Conservation (phyloP, 805 yeast species). For the Myxozyma nipponensis region DNA sequence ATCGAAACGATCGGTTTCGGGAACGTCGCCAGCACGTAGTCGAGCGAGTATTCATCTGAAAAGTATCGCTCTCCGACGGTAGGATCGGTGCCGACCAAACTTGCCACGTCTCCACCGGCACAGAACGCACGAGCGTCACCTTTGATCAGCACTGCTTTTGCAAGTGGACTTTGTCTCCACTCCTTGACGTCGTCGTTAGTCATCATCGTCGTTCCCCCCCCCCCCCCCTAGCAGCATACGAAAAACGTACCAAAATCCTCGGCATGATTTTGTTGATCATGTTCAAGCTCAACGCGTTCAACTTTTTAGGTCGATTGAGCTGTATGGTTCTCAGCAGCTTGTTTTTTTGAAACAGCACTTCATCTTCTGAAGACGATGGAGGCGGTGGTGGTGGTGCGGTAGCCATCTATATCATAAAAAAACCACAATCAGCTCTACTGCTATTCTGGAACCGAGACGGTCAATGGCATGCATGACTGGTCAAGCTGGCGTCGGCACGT, state of each 20-base stretch:
- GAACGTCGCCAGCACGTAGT: slow-evolving; percentile 75
- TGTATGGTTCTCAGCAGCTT: slow-evolving; percentile 69
- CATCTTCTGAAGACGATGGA: slow-evolving; percentile 41
- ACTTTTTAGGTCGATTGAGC: slow-evolving; percentile 73
- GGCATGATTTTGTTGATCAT: slow-evolving; percentile 74
- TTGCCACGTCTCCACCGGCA: slow-evolving; percentile 91
- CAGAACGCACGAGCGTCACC: slow-evolving; percentile 71
- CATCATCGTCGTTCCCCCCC: too few species aligned
- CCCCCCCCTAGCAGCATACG: too few species aligned
- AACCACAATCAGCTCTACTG: too few species aligned
- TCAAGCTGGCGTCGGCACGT: background rate
- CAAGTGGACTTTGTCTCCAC: slow-evolving; percentile 51
- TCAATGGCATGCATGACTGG: too few species aligned
- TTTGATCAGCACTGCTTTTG: slow-evolving; percentile 63
- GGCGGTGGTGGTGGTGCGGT: slow-evolving; percentile 5
- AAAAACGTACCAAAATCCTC: slow-evolving; percentile 43
- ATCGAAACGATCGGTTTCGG: slow-evolving; percentile 81
- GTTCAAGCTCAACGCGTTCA: slow-evolving; percentile 74
- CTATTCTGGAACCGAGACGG: too few species aligned
- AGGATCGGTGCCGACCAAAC: slow-evolving; percentile 42
- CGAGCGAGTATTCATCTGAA: slow-evolving; percentile 72
- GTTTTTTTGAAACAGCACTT: slow-evolving; percentile 59
- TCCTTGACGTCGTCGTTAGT: slow-evolving; percentile 2
- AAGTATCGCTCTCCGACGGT: slow-evolving; percentile 53
- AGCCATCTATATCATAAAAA: slow-evolving; percentile 6